Percentiles rank a stretch among this genome's conserved stretches.
Evolutionary conservation across 192 early-diverging fungal species (phyloP).

Genomic region (Backusella tarrabulga): DNA sequence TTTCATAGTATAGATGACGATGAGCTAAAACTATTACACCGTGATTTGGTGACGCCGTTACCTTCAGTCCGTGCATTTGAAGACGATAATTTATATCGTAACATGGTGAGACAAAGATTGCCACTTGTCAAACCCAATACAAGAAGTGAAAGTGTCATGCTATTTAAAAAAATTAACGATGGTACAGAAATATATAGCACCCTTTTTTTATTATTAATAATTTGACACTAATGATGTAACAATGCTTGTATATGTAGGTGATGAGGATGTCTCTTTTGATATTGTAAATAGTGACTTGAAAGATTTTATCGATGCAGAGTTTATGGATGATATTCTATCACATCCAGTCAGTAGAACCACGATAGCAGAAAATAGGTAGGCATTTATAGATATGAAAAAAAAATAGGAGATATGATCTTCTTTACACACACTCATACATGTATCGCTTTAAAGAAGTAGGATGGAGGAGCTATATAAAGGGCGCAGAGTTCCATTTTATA

Average conservation of each 20-base stretch:
- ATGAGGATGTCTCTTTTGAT: slow-evolving; percentile 22
- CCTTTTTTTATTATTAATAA: neutral
- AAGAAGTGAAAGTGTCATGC: slow-evolving; percentile 23
- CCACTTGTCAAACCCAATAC: neutral
- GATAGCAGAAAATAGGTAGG: neutral
- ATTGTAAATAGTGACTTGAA: slow-evolving; percentile 14
- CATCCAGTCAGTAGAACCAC: slow-evolving; percentile 5
- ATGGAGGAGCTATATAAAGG: neutral
- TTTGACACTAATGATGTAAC: neutral
- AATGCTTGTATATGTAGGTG: neutral
- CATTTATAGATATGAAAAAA: neutral
- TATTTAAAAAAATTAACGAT: slow-evolving; percentile 21
- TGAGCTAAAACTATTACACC: slow-evolving; percentile 15
- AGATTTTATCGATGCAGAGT: slow-evolving; percentile 10
- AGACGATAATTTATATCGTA: neutral
- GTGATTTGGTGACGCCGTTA: slow-evolving; percentile 16
- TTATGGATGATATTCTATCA: slow-evolving; percentile 9
- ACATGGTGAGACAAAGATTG: neutral
- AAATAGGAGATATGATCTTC: neutral
- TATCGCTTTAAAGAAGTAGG: neutral
- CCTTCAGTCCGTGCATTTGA: slow-evolving; percentile 7
- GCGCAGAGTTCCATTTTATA: neutral
- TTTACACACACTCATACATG: neutral
- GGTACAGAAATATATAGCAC: neutral
- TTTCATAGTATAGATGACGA: slow-evolving; percentile 21